Conservation (phyloP, 2,329 filamentous ascomycete species). For the Alternaria panax region DNA sequence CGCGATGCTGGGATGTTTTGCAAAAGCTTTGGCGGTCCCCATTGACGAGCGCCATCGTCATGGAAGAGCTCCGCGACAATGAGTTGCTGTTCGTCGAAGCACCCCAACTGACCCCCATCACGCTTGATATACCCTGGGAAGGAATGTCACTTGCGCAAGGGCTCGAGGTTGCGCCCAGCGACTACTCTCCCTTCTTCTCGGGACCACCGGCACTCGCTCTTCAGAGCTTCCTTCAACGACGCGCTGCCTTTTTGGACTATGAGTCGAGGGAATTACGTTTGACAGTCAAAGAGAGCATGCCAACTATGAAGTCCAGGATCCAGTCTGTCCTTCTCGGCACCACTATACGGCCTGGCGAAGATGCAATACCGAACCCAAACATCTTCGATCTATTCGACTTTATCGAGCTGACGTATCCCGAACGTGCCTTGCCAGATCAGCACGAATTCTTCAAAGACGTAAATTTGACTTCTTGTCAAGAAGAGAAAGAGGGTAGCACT, state of each 20-base stretch:
- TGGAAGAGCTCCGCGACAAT: slow-evolving; percentile 79
- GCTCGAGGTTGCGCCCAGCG: slow-evolving; percentile 29
- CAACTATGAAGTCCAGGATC: slow-evolving; percentile 57
- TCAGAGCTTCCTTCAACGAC: slow-evolving; percentile 77
- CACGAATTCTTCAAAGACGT: slow-evolving; percentile 70
- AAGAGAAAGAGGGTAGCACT: slow-evolving; percentile 63
- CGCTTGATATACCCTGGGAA: slow-evolving; percentile 76
- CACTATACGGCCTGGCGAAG: slow-evolving; percentile 70
- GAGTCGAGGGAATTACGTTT: slow-evolving; percentile 83
- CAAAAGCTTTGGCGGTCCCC: slow-evolving; percentile 84
- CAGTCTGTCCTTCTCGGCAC: slow-evolving; percentile 77
- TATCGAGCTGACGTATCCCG: slow-evolving; percentile 68
- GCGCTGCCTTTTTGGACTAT: slow-evolving; percentile 83
- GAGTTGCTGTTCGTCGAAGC: slow-evolving; percentile 83
- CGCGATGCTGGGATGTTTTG: slow-evolving; percentile 66
- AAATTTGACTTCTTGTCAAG: slow-evolving; percentile 69
- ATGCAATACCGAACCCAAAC: slow-evolving; percentile 72
- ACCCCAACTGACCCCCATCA: slow-evolving; percentile 73
- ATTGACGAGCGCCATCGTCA: slow-evolving; percentile 75
- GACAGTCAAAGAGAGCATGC: slow-evolving; percentile 73
- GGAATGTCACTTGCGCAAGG: slow-evolving; percentile 63
- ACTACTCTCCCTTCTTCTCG: slow-evolving; percentile 69
- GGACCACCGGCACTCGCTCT: slow-evolving; percentile 72
- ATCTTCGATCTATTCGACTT: slow-evolving; percentile 96
- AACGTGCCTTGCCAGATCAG: slow-evolving; percentile 58